Percentiles rank a stretch among this genome's conserved stretches.
phyloP scores from a whole-genome alignment of 257 asterid genomes.

The Przewalskia tangutica region DNA sequence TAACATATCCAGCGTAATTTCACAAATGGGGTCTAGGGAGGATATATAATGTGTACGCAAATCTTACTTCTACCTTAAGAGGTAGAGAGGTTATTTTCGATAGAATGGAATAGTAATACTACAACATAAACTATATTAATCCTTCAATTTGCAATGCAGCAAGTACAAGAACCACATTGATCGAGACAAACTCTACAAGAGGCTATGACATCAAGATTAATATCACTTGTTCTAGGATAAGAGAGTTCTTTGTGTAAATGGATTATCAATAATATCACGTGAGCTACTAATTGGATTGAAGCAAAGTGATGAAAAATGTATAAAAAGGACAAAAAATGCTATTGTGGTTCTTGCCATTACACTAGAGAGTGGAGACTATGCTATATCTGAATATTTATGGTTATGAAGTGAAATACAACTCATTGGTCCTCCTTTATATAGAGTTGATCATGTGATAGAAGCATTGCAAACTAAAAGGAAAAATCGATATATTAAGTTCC shows the following conservation, averaged over 20 bases:
- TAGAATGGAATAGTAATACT: too few species aligned
- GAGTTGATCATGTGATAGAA: background rate
- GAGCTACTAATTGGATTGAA: background rate
- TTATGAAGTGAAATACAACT: background rate
- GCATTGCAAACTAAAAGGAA: rapidly evolving
- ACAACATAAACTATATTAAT: too few species aligned
- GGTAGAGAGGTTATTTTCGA: too few species aligned
- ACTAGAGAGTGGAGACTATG: background rate
- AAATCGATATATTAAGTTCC: background rate
- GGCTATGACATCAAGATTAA: background rate
- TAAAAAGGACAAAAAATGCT: background rate
- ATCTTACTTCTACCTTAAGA: too few species aligned
- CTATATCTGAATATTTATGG: background rate
- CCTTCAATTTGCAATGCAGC: background rate
- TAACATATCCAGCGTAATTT: background rate
- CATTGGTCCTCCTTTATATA: background rate
- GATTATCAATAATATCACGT: background rate
- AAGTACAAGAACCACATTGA: background rate
- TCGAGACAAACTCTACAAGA: background rate
- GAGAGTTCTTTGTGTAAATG: background rate
- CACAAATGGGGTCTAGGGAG: rapidly evolving
- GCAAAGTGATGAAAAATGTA: background rate
- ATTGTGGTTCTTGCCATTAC: background rate
- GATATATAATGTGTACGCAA: background rate
- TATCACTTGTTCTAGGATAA: background rate